Base-by-base conservation (phyloP, 1,139 yeast species). In the Yamadazyma sp. region DNA sequence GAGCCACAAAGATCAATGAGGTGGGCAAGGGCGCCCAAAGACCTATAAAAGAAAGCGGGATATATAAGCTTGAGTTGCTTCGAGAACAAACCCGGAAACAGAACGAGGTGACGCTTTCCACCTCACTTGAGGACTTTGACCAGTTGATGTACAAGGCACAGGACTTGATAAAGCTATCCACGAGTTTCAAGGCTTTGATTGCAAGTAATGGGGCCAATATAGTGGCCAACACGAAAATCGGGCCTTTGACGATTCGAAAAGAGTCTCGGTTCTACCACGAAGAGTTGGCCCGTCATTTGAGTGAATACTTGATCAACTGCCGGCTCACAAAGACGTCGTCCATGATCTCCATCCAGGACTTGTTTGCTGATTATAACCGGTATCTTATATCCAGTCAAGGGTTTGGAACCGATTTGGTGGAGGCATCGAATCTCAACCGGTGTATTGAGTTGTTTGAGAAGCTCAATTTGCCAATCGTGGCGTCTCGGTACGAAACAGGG, bases 121-220 rank as follows among this genome's bases (percentile, higher is more conserved):
- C 76, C 24, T 89, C 96, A 0, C 62, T 90, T 29, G 85, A 82
- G 39, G 96, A 88, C 57, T 62, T 90, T 33, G 84, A 84, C 45
- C 83, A 84, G 32, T 65, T 90, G 36, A 82, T 88, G 83, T 73
- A 80, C 18, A 77, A 86, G 45, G 95, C 90, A 1, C 80, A 80
- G 50, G 95, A 89, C 40, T 73, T 90, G 35, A 77, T 83, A 31
- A 67, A 70, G 32, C 60, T 89, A 23, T 59, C 83, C 18, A 67
- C 71, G 35, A 62, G 77, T 31, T 72, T 78, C 57, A 67, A 74
- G 49, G 45, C 62, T 11, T 44, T 66, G 9, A 45, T 64, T 6
- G 13, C 14, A 4, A 6, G 16, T 7, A 28, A 17, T 20, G 6
- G 3, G 14, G 4, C 21, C 20, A 13, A 4, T 6, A 15, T 7